These are phyloP conservation scores for Mucor piriformis DNA, from an alignment of 371 early-diverging fungal species.

Conservation along the genomic window DNA sequence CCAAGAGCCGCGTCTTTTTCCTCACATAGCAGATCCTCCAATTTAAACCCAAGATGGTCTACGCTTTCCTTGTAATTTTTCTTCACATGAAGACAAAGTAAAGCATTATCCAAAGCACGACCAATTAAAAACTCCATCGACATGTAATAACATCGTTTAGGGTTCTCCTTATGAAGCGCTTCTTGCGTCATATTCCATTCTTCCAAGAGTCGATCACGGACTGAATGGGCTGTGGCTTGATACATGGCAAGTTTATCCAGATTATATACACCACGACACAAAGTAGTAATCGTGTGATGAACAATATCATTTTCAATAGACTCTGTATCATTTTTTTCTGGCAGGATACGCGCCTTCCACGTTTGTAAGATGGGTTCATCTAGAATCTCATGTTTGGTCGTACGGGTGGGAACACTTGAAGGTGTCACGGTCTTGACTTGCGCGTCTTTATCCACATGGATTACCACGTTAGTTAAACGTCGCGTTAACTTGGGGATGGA, in stretches of 20 bases:
- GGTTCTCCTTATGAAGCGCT: constrained; percentile 50
- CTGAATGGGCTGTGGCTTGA: constrained; percentile 81
- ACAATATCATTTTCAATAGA: constrained; percentile 54
- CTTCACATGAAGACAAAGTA: constrained; percentile 81
- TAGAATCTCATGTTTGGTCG: no score
- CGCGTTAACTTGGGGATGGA: constrained; percentile 38
- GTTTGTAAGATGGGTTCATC: no score
- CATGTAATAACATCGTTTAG: constrained; percentile 92
- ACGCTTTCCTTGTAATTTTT: constrained; percentile 66
- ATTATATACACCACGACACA: constrained; percentile 79
- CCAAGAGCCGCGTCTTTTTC: constrained; percentile 94
- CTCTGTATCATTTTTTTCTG: constrained; percentile 15
- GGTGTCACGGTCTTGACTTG: constrained; percentile 22
- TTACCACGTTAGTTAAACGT: constrained; percentile 33
- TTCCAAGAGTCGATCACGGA: constrained; percentile 86
- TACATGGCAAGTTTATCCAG: constrained; percentile 86
- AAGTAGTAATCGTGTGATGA: constrained; percentile 76
- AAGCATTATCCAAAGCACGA: constrained; percentile 90
- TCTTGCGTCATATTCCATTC: constrained; percentile 90
- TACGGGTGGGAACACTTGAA: constrained; percentile 23
- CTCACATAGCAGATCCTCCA: constrained; percentile 88
- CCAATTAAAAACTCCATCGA: constrained; percentile 94
- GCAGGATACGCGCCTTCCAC: constrained; percentile 15
- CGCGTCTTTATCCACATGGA: constrained; percentile 26
- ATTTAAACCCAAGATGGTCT: constrained; percentile 76